Conservation (phyloP, 306 rosid genomes). For the Adenanthera pavonina region DNA sequence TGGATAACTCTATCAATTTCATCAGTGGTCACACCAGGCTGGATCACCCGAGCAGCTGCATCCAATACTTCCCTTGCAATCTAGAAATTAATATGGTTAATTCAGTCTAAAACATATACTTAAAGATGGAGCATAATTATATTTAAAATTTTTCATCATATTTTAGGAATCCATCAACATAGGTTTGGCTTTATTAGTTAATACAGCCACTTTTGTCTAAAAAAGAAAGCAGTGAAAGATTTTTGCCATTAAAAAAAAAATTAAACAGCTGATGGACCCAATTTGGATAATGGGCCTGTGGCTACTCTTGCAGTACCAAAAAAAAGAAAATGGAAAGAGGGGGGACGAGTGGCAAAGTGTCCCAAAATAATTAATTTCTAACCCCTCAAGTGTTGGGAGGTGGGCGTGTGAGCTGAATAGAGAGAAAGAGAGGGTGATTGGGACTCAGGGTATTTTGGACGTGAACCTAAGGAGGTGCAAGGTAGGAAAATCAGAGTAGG, state of each 20-base stretch:
- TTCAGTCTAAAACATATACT: neutral
- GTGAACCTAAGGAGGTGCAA: neutral
- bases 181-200: constrained; percentile 12
- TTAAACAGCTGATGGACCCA: neutral
- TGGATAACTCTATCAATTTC: constrained; percentile 94
- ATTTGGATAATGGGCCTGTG: neutral
- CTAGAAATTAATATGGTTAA: constrained; percentile 45
- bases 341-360: neutral
- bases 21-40: constrained; percentile 94
- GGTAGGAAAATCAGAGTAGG: neutral
- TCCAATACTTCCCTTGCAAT: constrained; percentile 90
- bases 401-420: too few relatives aligned
- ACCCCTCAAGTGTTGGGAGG: too few relatives aligned
- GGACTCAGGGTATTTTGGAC: too few relatives aligned
- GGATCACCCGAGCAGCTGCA: constrained; percentile 83
- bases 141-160: neutral
- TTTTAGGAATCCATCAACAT: neutral
- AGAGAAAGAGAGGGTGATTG: too few relatives aligned
- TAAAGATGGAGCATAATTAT: neutral
- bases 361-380: too few relatives aligned
- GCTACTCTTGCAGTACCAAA: neutral
- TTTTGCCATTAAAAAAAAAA: neutral
- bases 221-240: neutral
- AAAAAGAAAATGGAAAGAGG: neutral
- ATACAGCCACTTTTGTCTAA: neutral